Evolutionary conservation across 306 rosid species (phyloP).

Genomic region (Coriaria nepalensis): DNA sequence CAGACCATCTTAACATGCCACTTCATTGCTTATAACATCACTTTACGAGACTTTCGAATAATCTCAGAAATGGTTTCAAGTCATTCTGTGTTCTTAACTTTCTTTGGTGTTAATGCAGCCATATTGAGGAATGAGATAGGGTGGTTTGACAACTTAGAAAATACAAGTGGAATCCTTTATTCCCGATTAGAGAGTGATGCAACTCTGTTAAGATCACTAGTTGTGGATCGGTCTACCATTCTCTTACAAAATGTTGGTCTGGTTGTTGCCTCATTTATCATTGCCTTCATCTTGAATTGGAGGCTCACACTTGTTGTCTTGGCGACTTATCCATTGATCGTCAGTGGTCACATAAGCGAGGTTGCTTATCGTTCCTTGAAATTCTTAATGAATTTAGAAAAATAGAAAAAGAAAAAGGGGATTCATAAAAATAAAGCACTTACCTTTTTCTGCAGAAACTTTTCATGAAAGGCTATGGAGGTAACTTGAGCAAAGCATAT

Average conservation of each 20-base stretch:
- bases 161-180: conserved; percentile 82
- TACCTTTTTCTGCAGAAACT: conserved; percentile 51
- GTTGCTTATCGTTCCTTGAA: conserved; percentile 15
- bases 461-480: conserved; percentile 90
- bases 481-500: conserved; percentile 97
- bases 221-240: conserved; percentile 76
- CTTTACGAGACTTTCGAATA: too few relatives aligned
- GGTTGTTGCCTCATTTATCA: conserved; percentile 70
- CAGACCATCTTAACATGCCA: too few relatives aligned
- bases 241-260: conserved; percentile 74
- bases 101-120: conserved; percentile 39
- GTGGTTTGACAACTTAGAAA: conserved; percentile 80
- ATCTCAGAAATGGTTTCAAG: neutral
- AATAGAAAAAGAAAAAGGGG: neutral
- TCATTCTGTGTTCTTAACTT: conserved; percentile 8
- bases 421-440: conserved; percentile 2
- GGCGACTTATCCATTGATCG: conserved; percentile 82
- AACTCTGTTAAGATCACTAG: conserved; percentile 60
- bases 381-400: too few relatives aligned
- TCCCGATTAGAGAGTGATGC: conserved; percentile 81
- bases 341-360: conserved; percentile 93
- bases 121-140: conserved; percentile 90
- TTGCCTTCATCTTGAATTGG: conserved; percentile 87
- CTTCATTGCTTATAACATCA: too few relatives aligned
- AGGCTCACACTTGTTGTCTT: conserved; percentile 79